Evolutionary conservation across 306 rosid genomes (phyloP), one percentile per base, ranked within the genome.

Genomic region (Trifolium dubium): DNA sequence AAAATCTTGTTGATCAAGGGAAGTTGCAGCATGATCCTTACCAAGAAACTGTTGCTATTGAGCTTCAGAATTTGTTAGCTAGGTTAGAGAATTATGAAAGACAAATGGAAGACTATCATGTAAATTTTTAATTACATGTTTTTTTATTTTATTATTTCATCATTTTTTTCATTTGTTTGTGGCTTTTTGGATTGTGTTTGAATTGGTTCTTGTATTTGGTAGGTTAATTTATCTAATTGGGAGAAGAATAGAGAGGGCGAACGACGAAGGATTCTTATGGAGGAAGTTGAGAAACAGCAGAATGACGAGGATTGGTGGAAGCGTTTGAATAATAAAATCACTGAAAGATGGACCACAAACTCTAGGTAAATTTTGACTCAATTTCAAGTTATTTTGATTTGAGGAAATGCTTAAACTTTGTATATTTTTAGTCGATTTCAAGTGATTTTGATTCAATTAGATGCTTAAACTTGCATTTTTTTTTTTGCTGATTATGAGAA

Each of bases 91-190:
- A 87, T 81, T 89, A 94, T 78, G 98, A 94, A 81, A 85, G 75
- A 75, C 91, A 88, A 55, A 91, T 94, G 98, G 85, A 89, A 81
- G 91, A 88, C 30, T 94, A 89, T 84, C 94, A 88, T 80, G 97
- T 94, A 84, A 72, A 18, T 12, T 34, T 59, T 69, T 17, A 40
- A 17, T 28, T 40, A 59, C 34, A 51, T 53, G 5, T 61, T 54
- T 1, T 56, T n/a, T n/a, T n/a, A n/a, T n/a, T n/a, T n/a, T n/a
- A n/a, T n/a, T 54, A 9, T 18, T 69, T 62, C 12, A 62, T 32
- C 23, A 2, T n/a, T 71, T 71, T 72, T 2, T 43, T 46, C 17
- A 58, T 49, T 37, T 17, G 29, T 47, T 37, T 14, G 13, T 71
- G 28, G 6, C 10, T 44, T 43, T 70, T 73, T 31, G 55, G 34